Conservation (phyloP, 169 alveolate genomes). For the Babesia microti region DNA sequence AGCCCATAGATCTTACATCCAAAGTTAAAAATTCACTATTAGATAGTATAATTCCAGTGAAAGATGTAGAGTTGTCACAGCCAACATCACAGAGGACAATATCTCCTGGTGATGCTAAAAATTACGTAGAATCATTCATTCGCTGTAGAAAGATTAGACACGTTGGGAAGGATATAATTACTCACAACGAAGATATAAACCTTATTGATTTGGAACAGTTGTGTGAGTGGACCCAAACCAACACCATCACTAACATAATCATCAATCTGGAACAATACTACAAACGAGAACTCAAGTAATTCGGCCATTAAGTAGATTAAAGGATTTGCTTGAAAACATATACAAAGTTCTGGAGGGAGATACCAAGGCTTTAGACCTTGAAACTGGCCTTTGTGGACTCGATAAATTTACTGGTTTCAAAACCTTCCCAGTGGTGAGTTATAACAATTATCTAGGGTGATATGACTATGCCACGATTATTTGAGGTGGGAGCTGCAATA, state of each 20-base stretch:
- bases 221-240: constrained; percentile 33
- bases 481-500: constrained; percentile 43
- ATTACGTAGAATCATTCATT: constrained; percentile 14
- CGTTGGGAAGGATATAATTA: constrained; percentile 19
- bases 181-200: constrained; percentile 38
- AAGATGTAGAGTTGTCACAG: constrained; percentile 14
- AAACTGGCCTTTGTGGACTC: constrained; percentile 27
- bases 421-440: constrained; percentile 36
- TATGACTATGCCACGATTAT: constrained; percentile 42
- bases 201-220: constrained; percentile 27
- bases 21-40: constrained; percentile 2
- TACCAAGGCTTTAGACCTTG: background rate
- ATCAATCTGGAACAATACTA: constrained; percentile 23
- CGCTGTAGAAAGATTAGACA: constrained; percentile 28
- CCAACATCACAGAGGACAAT: constrained; percentile 9
- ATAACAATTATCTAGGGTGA: constrained; percentile 19
- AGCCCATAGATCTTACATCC: constrained; percentile 16
- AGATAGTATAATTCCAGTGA: constrained; percentile 1
- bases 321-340: constrained; percentile 25
- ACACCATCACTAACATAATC: constrained; percentile 39
- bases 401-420: constrained; percentile 40
- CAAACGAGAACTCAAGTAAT: too few species aligned
- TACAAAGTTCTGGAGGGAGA: constrained; percentile 2
- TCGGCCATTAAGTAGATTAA: too few species aligned
- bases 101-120: background rate